A percentile compares a stretch with the other conserved stretches of the same genome.
phyloP scores from a whole-genome alignment of 441 rosid species.

The Populus hybrid region DNA sequence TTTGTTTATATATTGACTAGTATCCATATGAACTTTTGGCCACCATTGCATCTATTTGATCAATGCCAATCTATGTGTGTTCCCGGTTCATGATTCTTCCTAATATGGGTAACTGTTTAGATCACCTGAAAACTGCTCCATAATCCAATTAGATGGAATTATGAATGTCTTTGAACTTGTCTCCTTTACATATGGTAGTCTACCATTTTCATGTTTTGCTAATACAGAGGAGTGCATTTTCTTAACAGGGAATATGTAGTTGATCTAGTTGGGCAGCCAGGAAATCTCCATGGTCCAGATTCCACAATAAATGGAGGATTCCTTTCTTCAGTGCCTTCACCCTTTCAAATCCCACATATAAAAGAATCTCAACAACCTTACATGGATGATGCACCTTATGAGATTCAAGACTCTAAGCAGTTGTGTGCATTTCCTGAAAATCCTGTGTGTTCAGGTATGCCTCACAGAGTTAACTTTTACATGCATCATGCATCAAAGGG shows the following conservation, averaged over 20 bases:
- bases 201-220: not conserved
- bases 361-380: constrained; percentile 45
- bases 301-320: constrained; percentile 78
- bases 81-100: not conserved
- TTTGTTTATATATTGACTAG: not conserved
- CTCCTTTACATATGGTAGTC: not conserved
- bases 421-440: constrained; percentile 34
- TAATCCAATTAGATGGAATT: not conserved
- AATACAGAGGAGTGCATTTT: constrained; percentile 15
- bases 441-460: constrained; percentile 45
- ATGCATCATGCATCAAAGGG: constrained; percentile 4
- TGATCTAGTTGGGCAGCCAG: constrained; percentile 92
- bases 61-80: not conserved
- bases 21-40: not conserved
- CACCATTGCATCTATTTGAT: not conserved
- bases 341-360: constrained; percentile 56
- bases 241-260: constrained; percentile 90
- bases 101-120: not conserved
- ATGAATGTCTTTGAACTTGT: not conserved
- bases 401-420: constrained; percentile 29
- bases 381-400: constrained; percentile 36
- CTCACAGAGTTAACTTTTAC: not conserved
- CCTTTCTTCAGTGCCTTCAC: constrained; percentile 60
- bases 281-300: constrained; percentile 84
- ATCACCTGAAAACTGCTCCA: not conserved